Conservation (phyloP, 352 stramenopile species). For the Globisporangium paddicum region DNA sequence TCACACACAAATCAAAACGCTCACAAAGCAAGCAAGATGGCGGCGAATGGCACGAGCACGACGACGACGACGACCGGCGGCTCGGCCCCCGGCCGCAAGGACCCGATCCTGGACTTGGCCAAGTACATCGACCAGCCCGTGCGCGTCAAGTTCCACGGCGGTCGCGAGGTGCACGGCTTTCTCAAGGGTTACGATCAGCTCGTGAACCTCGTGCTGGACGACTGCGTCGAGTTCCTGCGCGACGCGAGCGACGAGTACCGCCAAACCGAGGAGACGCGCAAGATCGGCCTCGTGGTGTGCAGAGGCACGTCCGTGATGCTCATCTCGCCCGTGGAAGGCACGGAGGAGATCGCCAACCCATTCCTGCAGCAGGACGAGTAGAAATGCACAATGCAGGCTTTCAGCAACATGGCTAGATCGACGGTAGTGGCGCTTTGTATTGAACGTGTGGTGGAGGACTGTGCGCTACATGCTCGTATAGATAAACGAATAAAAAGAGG, state of each 20-base stretch:
- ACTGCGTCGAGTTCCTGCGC: conserved; percentile 94
- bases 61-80: conserved; percentile 14
- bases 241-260: conserved; percentile 88
- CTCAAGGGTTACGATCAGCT: conserved; percentile 96
- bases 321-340: conserved; percentile 89
- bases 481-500: neutral
- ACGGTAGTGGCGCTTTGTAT: neutral
- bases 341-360: conserved; percentile 90
- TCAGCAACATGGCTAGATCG: neutral
- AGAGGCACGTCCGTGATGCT: conserved; percentile 90
- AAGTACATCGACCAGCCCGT: conserved; percentile 95
- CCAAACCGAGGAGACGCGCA: conserved; percentile 89
- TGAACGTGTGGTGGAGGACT: no score
- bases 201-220: conserved; percentile 96
- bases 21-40: conserved; percentile 28
- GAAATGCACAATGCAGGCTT: neutral
- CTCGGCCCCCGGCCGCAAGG: conserved; percentile 29
- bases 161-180: conserved; percentile 88
- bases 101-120: conserved; percentile 92
- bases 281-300: conserved; percentile 93
- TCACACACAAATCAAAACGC: neutral
- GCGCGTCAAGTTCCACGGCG: conserved; percentile 94
- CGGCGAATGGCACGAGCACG: conserved; percentile 38
- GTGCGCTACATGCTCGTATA: no score
- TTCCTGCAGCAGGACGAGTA: conserved; percentile 87